phyloP scores from a whole-genome alignment of 1,139 yeast species.

The Taphrina wiesneri region DNA sequence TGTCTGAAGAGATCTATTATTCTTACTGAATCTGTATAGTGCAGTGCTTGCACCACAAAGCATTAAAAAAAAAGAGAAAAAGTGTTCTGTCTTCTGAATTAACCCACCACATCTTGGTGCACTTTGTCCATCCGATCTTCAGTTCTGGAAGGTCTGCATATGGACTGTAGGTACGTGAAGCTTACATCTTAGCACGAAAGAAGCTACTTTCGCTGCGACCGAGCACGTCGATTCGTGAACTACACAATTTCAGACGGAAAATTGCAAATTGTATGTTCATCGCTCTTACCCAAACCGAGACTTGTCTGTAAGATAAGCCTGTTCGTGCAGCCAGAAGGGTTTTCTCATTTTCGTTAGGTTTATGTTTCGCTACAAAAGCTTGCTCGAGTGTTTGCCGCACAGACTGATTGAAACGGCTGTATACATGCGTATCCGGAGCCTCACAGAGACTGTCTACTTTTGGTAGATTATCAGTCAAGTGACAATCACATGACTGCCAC shows the following conservation, averaged over 20 bases:
- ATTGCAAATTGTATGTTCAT: neutral
- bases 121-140: neutral
- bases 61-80: slow-evolving; percentile 45
- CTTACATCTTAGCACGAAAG: neutral
- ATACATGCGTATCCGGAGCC: neutral
- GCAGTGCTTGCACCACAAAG: slow-evolving; percentile 32
- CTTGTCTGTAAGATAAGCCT: slow-evolving; percentile 2
- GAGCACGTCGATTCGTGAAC: slow-evolving; percentile 11
- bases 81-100: slow-evolving; percentile 45
- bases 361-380: slow-evolving; percentile 1
- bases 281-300: neutral
- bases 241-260: neutral
- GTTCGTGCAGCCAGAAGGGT: neutral
- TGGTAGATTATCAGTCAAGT: neutral
- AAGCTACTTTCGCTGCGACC: neutral
- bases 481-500: neutral
- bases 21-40: neutral
- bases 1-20: neutral
- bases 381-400: neutral
- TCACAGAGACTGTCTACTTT: neutral
- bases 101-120: neutral
- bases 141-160: too few relatives aligned
- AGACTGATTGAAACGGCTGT: neutral
- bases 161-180: too few relatives aligned
- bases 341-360: slow-evolving; percentile 6